Conservation (phyloP, 305 asterid genomes). For the Coffea humblotiana region DNA sequence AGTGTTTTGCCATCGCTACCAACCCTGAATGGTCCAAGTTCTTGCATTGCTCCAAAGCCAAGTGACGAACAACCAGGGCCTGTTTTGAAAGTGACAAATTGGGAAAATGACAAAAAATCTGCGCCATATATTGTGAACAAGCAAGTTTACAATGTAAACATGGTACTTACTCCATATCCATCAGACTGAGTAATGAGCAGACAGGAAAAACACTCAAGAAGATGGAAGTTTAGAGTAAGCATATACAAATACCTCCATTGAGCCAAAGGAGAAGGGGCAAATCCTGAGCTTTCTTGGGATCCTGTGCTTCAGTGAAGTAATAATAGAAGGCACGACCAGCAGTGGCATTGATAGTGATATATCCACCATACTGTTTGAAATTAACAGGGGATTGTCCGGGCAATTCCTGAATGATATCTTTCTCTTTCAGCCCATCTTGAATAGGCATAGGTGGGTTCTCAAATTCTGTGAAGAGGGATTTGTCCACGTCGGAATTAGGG, state of each 20-base stretch:
- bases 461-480: no score
- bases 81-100: not conserved
- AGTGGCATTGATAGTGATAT: constrained; percentile 46
- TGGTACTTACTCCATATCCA: no score
- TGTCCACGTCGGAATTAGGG: no score
- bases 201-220: no score
- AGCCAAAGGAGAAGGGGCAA: constrained; percentile 47
- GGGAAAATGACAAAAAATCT: not conserved
- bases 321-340: constrained; percentile 56
- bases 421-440: constrained; percentile 40
- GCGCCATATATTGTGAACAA: no score
- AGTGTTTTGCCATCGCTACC: constrained; percentile 42
- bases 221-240: no score
- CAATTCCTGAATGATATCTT: constrained; percentile 40
- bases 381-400: constrained; percentile 53
- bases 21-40: constrained; percentile 45
- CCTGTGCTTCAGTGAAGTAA: constrained; percentile 58
- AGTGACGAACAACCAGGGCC: constrained; percentile 53
- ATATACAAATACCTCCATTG: no score
- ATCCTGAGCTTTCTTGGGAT: constrained; percentile 3
- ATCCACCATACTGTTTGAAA: constrained; percentile 25
- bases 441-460: no score
- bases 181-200: no score
- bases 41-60: constrained; percentile 40
- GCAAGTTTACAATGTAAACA: no score